A percentile compares a stretch with the other conserved stretches of the same genome.
Evolutionary conservation across 2,329 filamentous ascomycete genomes (phyloP).

Genomic region (Alternaria sp.): DNA sequence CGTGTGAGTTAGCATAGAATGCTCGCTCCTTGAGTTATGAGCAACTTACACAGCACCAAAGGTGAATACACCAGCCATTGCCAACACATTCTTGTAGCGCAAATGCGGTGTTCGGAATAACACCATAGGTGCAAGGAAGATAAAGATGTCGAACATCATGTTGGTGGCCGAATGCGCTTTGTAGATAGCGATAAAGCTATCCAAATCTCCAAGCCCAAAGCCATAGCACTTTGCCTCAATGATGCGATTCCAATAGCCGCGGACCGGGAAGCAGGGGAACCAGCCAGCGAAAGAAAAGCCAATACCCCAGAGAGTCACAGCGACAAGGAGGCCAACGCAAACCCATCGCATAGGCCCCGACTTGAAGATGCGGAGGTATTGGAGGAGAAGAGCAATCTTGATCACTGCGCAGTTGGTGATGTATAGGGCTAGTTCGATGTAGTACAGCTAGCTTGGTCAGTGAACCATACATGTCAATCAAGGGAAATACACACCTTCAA

Average conservation of each 20-base stretch:
- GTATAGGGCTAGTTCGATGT: slow-evolving; percentile 41
- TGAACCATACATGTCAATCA: no score
- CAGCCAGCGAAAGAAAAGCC: slow-evolving; percentile 41
- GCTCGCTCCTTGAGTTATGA: no score
- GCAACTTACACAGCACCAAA: slow-evolving; percentile 45
- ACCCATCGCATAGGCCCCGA: slow-evolving; percentile 40
- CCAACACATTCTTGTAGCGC: slow-evolving; percentile 38
- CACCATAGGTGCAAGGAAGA: slow-evolving; percentile 44
- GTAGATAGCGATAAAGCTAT: slow-evolving; percentile 37
- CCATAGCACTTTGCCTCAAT: slow-evolving; percentile 40
- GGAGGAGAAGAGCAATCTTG: slow-evolving; percentile 48
- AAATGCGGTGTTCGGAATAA: slow-evolving; percentile 41
- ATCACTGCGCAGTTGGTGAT: slow-evolving; percentile 44
- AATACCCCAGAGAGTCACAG: slow-evolving; percentile 43
- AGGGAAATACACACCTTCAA: slow-evolving; percentile 17
- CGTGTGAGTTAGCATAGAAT: slow-evolving; percentile 14
- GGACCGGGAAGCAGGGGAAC: slow-evolving; percentile 44
- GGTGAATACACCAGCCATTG: slow-evolving; percentile 42
- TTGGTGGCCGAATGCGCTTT: slow-evolving; percentile 42
- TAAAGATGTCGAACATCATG: slow-evolving; percentile 47
- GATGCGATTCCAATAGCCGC: slow-evolving; percentile 35
- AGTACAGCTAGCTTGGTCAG: slow-evolving; percentile 35
- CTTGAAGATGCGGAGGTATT: slow-evolving; percentile 51
- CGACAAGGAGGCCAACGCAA: slow-evolving; percentile 32
- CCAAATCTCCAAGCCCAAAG: slow-evolving; percentile 30